A percentile compares a stretch with the other conserved stretches of the same genome.
These are phyloP conservation scores for Antrodiella citrinella DNA, from an alignment of 768 basidiomycete species.

Conservation along the genomic window DNA sequence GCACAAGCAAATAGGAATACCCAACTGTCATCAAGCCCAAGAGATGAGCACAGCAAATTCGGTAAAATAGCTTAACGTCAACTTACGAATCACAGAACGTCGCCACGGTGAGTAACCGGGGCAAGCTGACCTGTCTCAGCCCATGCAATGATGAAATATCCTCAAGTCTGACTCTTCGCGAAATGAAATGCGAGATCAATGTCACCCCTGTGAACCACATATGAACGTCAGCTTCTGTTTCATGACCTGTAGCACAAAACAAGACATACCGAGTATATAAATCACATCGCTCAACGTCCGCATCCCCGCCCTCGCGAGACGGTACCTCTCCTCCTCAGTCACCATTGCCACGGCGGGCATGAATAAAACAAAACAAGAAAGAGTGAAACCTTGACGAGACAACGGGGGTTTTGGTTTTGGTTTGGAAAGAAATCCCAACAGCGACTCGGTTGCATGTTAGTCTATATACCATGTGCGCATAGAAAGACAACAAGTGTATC, in stretches of 20 bases:
- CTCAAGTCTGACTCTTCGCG: slow-evolving; percentile 28
- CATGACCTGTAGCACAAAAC: neutral
- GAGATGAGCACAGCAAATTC: neutral
- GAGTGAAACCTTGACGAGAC: no score
- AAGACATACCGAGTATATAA: neutral
- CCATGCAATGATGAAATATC: slow-evolving; percentile 21
- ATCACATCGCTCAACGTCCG: neutral
- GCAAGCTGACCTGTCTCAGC: slow-evolving; percentile 28
- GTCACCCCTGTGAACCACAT: slow-evolving; percentile 19
- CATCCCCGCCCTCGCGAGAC: neutral
- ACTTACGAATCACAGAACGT: slow-evolving; percentile 33
- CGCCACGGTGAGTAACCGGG: slow-evolving; percentile 32
- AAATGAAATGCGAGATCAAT: slow-evolving; percentile 29
- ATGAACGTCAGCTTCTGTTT: no score
- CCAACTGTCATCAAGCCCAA: slow-evolving; percentile 19
- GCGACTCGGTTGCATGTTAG: no score
- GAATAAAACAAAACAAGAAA: no score
- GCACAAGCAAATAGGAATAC: slow-evolving; percentile 33
- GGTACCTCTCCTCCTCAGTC: no score
- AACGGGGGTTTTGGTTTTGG: no score
- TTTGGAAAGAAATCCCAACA: no score
- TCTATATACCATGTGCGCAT: no score
- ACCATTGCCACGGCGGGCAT: no score
- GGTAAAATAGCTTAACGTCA: neutral
- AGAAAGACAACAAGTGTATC: no score